Conservation (phyloP, 2,329 filamentous ascomycete species). For the Aspergillus terreus region DNA sequence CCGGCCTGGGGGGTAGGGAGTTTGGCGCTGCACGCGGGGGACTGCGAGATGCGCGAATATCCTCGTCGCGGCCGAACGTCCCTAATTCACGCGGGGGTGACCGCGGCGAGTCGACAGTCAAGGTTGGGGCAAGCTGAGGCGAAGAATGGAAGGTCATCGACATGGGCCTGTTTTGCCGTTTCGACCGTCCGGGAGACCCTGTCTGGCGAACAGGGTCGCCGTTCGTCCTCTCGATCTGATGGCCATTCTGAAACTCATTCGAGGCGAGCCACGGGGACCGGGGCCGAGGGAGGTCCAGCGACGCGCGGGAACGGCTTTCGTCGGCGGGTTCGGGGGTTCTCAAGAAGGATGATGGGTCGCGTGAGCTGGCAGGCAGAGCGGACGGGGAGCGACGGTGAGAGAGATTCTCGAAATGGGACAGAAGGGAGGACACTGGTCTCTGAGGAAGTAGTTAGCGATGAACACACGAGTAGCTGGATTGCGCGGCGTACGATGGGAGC, state of each 20-base stretch:
- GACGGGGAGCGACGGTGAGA: conserved; percentile 33
- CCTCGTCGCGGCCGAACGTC: conserved; percentile 60
- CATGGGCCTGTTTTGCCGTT: conserved; percentile 53
- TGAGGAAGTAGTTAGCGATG: conserved; percentile 18
- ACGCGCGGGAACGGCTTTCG: conserved; percentile 32
- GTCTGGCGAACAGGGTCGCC: conserved; percentile 22
- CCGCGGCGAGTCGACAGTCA: conserved; percentile 42
- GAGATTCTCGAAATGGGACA: conserved; percentile 49
- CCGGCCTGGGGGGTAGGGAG: conserved; percentile 19
- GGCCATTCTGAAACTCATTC: conserved; percentile 18
- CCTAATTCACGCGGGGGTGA: conserved; percentile 37
- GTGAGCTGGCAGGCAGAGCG: conserved; percentile 21
- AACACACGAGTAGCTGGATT: conserved; percentile 9
- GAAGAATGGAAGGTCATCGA: conserved; percentile 42
- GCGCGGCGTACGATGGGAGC: conserved; percentile 33
- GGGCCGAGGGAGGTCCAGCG: conserved; percentile 41
- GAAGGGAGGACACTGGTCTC: conserved; percentile 47
- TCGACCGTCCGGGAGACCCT: conserved; percentile 56
- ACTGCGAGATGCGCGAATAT: conserved; percentile 49
- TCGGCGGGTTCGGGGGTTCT: conserved; percentile 31
- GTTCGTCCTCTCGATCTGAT: conserved; percentile 19
- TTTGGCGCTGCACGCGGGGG: conserved; percentile 22
- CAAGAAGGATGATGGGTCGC: conserved; percentile 27
- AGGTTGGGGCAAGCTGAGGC: conserved; percentile 38
- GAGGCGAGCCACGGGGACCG: conserved; percentile 35